Evolutionary conservation across 805 yeast genomes (phyloP).

Genomic region (Yarrowia osloensis): DNA sequence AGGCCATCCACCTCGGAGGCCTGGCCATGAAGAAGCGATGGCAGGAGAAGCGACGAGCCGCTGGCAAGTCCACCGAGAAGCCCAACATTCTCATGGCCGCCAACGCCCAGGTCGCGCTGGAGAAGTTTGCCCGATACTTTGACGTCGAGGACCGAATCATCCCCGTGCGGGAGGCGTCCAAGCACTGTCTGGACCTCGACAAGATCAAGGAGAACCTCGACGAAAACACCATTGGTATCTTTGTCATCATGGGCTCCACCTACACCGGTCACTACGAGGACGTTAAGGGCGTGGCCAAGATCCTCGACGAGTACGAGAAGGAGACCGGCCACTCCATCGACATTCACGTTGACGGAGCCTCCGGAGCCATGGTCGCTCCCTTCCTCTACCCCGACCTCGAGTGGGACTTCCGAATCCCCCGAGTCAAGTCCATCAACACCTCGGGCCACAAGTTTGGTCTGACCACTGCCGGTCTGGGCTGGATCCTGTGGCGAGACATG

Average conservation of each 20-base stretch:
- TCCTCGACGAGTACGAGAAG: conserved; percentile 68
- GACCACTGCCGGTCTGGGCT: conserved; percentile 88
- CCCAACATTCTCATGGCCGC: conserved; percentile 92
- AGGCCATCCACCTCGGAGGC: conserved; percentile 92
- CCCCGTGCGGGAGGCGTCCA: conserved; percentile 60
- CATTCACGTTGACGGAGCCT: conserved; percentile 92
- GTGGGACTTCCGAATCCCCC: conserved; percentile 80
- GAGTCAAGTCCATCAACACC: conserved; percentile 83
- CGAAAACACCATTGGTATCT: conserved; percentile 91
- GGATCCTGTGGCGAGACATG: conserved; percentile 81
- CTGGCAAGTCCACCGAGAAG: conserved; percentile 58
- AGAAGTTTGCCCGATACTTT: conserved; percentile 90
- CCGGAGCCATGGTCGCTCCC: conserved; percentile 89
- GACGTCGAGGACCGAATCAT: conserved; percentile 84
- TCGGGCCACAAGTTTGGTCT: conserved; percentile 94
- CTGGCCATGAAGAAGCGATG: conserved; percentile 87
- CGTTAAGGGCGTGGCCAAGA: conserved; percentile 58
- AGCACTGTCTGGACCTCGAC: conserved; percentile 64
- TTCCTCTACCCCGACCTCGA: conserved; percentile 69
- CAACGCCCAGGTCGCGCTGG: conserved; percentile 91
- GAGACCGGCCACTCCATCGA: conserved; percentile 70
- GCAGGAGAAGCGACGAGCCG: conserved; percentile 65
- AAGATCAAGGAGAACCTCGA: conserved; percentile 67
- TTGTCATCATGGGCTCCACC: conserved; percentile 86
- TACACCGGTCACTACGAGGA: conserved; percentile 92